Conservation (phyloP, 1,284 basidiomycete genomes). For the Schizophyllum commune region DNA sequence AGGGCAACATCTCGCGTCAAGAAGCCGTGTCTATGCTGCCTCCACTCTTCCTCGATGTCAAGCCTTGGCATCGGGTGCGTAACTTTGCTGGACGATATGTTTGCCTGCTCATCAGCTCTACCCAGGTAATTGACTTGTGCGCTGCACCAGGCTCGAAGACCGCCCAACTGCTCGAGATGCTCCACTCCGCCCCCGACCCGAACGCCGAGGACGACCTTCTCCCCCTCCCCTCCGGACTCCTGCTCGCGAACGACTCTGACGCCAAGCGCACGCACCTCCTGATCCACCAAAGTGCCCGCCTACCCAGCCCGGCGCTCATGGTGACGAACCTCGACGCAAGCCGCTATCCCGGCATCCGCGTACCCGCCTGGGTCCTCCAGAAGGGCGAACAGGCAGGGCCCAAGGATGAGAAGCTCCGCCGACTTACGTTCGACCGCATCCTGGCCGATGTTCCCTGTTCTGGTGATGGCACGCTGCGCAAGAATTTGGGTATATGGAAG, state of each 20-base stretch:
- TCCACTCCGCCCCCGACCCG: constrained; percentile 38
- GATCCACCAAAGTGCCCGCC: constrained; percentile 93
- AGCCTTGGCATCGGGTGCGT: constrained; percentile 81
- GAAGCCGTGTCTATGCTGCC: constrained; percentile 99
- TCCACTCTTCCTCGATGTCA: constrained; percentile 90
- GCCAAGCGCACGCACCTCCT: constrained; percentile 94
- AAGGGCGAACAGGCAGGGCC: neutral
- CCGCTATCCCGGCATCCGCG: constrained; percentile 71
- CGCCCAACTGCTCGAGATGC: constrained; percentile 84
- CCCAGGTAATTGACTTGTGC: constrained; percentile 93
- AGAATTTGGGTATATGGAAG: constrained; percentile 95
- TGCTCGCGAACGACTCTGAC: constrained; percentile 90
- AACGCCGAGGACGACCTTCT: constrained; percentile 48
- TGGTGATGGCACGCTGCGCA: constrained; percentile 93
- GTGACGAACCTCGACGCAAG: constrained; percentile 97
- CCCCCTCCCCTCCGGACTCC: constrained; percentile 64
- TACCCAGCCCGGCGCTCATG: constrained; percentile 89
- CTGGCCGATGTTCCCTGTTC: constrained; percentile 97
- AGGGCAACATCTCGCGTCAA: constrained; percentile 95
- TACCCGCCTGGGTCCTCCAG: constrained; percentile 27
- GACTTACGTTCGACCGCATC: constrained; percentile 86
- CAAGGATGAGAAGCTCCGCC: constrained; percentile 22
- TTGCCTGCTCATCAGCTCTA: constrained; percentile 3
- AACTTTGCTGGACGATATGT: too few relatives aligned
- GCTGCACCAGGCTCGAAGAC: constrained; percentile 99